Evolutionary conservation across 1,284 basidiomycete genomes (phyloP), one percentile per base, ranked within the genome.

Genomic region (Mycosarcoma maydis): DNA sequence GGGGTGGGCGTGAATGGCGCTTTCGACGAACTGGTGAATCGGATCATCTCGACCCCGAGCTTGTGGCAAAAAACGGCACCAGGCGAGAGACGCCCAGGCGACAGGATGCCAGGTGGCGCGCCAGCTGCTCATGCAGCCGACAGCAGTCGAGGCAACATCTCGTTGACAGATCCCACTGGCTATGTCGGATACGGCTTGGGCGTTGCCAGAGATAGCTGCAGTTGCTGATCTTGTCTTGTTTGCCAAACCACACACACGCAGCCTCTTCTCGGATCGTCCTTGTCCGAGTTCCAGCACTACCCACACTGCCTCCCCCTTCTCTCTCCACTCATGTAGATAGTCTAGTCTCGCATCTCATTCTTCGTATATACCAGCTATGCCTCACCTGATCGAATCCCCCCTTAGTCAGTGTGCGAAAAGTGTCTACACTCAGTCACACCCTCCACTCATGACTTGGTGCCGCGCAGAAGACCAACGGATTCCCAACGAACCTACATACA

Each of bases 71-170:
- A 68, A 32, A 66, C 71, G 3, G 69, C 43, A 6, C 71, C 73
- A 3, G 73, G 75, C 7, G 73, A 66, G n/a, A 66, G 72, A 23
- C 64, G 78, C 17, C 79, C 79, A 1, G 79, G 79, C 10, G 79
- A 81, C 53, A 72, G 79, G 22, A 77, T 81, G 68, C 79, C 78
- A 0, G 79, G 79, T 13, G 78, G 79, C n/a, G 76, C 52, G 7
- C 78, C 79, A 0, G 71, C 75, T 13, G 69, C 67, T 7, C 62
- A 71, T 42, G 73, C 73, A 1, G 61, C 65, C 2, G 59, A 72
- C n/a, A 71, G 72, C 37, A 73, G 67, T 40, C 50, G 65, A 23
- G 75, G 76, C 5, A 74, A 70, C 26, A 75, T 77, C 42, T 68
- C 62, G 2, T 49, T 78, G 24, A 61, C 58, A 6, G 59, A 72